phyloP scores from a whole-genome alignment of 768 basidiomycete species.

The Tricholomella constricta region DNA sequence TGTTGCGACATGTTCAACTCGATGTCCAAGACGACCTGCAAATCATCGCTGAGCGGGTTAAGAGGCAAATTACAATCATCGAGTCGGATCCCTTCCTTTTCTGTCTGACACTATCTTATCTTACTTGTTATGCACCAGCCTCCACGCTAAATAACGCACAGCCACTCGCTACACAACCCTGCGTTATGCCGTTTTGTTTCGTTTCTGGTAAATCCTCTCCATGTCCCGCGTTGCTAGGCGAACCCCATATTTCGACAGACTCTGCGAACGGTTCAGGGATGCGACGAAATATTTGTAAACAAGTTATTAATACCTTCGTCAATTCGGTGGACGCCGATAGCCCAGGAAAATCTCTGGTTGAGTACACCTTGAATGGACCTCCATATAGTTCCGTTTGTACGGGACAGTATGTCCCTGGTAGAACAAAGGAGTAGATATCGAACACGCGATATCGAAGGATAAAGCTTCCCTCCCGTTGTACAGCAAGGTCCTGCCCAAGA shows the following conservation, averaged over 20 bases:
- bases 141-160: not conserved
- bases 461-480: slow-evolving; percentile 66
- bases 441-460: slow-evolving; percentile 73
- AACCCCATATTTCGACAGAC: slow-evolving; percentile 39
- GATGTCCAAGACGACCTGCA: not conserved
- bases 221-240: slow-evolving; percentile 43
- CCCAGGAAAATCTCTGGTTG: slow-evolving; percentile 76
- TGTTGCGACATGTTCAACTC: slow-evolving; percentile 45
- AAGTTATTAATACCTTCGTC: slow-evolving; percentile 52
- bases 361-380: slow-evolving; percentile 67
- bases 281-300: not conserved
- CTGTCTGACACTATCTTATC: no score
- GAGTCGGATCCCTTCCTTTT: no score
- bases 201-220: slow-evolving; percentile 41
- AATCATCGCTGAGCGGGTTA: no score
- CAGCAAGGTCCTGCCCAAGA: slow-evolving; percentile 60
- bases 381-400: slow-evolving; percentile 69
- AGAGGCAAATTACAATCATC: no score
- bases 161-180: not conserved
- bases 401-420: slow-evolving; percentile 31
- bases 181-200: slow-evolving; percentile 5
- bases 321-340: slow-evolving; percentile 67
- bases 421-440: slow-evolving; percentile 50
- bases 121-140: no score
- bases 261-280: slow-evolving; percentile 19